Conservation (phyloP, 345 rosid genomes). For the Xanthoceras sorbifolium region DNA sequence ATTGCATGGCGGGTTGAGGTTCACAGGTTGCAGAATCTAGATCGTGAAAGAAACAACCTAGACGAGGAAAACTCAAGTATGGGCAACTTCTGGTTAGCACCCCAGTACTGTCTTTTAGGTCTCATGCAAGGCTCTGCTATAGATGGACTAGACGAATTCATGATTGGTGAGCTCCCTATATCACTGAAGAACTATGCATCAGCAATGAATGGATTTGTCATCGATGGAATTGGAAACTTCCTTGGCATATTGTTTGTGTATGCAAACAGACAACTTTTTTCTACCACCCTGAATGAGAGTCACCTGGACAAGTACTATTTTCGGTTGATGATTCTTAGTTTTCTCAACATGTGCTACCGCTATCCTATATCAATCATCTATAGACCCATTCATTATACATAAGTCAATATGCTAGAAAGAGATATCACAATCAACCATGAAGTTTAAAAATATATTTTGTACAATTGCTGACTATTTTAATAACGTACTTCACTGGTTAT, state of each 20-base stretch:
- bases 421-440: too few relatives aligned
- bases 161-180: not conserved
- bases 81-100: not conserved
- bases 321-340: not conserved
- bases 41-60: not conserved
- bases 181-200: not conserved
- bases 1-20: conserved; percentile 12
- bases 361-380: not conserved
- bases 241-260: not conserved
- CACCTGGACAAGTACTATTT: conserved; percentile 3
- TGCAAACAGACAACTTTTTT: not conserved
- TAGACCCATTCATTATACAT: too few relatives aligned
- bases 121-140: not conserved
- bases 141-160: not conserved
- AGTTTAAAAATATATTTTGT: too few relatives aligned
- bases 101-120: conserved; percentile 21
- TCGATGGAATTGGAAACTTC: not conserved
- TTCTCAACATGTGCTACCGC: not conserved
- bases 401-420: too few relatives aligned
- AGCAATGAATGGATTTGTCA: not conserved
- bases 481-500: too few relatives aligned
- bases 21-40: not conserved
- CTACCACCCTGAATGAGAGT: not conserved
- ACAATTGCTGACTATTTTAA: too few relatives aligned
- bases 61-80: not conserved